phyloP scores from a whole-genome alignment of 139 green algal species.

The Protoeuglena noctilucae region DNA sequence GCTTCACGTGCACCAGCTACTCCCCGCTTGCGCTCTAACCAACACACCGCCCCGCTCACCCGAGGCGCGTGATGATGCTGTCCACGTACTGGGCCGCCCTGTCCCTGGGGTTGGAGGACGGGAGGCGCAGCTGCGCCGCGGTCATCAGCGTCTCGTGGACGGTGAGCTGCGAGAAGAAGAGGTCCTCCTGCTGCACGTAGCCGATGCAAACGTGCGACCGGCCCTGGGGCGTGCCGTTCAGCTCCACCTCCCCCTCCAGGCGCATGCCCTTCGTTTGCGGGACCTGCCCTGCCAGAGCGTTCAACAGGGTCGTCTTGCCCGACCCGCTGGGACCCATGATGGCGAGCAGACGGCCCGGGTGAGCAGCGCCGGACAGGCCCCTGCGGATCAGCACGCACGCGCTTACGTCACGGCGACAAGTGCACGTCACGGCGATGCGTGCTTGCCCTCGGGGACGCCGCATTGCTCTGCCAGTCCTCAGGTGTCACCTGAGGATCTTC shows the following conservation, averaged over 20 bases:
- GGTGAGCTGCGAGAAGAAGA: conserved; percentile 77
- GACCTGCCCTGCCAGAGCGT: conserved; percentile 43
- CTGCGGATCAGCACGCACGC: no score
- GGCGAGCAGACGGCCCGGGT: conserved; percentile 15
- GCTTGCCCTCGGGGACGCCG: no score
- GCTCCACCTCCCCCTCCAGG: conserved; percentile 19
- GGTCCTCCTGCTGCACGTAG: conserved; percentile 83
- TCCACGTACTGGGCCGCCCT: conserved; percentile 33
- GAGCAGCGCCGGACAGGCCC: no score
- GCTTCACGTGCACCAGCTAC: not conserved
- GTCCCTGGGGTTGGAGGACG: conserved; percentile 6
- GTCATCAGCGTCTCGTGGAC: conserved; percentile 57
- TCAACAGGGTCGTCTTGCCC: conserved; percentile 66
- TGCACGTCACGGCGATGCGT: no score
- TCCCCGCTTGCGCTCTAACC: no score
- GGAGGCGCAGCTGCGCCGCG: conserved; percentile 48
- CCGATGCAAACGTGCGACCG: conserved; percentile 17
- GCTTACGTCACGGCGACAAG: no score
- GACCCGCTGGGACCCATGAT: conserved; percentile 28
- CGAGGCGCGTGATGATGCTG: conserved; percentile 45
- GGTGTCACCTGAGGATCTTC: no score
- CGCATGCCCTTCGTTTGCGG: conserved; percentile 17
- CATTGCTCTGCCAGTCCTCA: no score
- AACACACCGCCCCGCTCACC: no score
- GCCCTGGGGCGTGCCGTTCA: conserved; percentile 22